These are phyloP conservation scores for Solanum sparsipilum DNA, from an alignment of 257 asterid genomes.

Conservation along the genomic window DNA sequence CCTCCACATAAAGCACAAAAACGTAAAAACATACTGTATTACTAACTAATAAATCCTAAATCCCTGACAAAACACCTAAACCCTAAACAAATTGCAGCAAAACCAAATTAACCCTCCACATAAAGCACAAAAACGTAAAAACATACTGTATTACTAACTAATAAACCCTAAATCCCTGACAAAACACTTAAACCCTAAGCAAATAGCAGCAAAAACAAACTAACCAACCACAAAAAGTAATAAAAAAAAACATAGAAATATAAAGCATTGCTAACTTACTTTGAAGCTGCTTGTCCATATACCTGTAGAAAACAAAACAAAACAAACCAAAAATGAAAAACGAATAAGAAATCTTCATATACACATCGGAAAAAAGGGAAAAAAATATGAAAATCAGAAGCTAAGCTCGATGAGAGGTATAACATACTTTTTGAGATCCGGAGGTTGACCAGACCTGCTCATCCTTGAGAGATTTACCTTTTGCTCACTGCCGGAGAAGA, in stretches of 20 bases:
- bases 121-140: not conserved
- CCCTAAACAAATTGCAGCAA: not conserved
- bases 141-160: too few species aligned
- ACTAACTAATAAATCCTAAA: not conserved
- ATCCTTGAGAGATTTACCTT: not conserved
- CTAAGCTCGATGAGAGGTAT: not conserved
- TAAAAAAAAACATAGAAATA: not conserved
- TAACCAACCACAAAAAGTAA: not conserved
- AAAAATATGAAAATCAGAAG: not conserved
- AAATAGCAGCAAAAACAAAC: not conserved
- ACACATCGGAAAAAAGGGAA: not conserved
- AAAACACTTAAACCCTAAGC: not conserved
- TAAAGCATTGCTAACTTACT: not conserved
- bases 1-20: not conserved
- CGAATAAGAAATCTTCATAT: not conserved
- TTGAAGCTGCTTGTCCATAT: constrained; percentile 4
- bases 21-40: too few species aligned
- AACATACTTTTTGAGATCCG: not conserved
- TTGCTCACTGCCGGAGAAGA: not conserved
- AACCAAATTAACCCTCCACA: not conserved
- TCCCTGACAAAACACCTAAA: not conserved
- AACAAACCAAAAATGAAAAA: not conserved
- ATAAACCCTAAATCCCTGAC: not conserved
- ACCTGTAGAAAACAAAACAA: not conserved
- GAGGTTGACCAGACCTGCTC: constrained; percentile 3